A percentile compares a stretch with the other conserved stretches of the same genome.
Evolutionary conservation across 2,329 filamentous ascomycete genomes (phyloP).

Genomic region (Elsinoe australis): DNA sequence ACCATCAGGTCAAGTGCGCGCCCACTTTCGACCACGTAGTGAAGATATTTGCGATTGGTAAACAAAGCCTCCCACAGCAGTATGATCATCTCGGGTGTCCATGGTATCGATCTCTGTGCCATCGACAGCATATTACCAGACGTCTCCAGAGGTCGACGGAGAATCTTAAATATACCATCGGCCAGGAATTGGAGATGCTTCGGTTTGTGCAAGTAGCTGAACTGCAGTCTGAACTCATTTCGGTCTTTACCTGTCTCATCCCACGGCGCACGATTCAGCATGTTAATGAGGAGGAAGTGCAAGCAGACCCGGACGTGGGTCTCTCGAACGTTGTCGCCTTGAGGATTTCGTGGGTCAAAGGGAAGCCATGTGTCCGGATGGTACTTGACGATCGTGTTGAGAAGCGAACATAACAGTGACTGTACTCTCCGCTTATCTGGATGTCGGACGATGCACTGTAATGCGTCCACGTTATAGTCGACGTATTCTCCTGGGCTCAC

Average conservation of each 20-base stretch:
- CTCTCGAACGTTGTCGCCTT: conserved; percentile 20
- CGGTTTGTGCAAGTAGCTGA: conserved; percentile 80
- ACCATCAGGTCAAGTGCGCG: conserved; percentile 88
- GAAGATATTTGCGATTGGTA: conserved; percentile 94
- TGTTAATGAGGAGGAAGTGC: conserved; percentile 76
- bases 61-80: conserved; percentile 96
- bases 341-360: conserved; percentile 18
- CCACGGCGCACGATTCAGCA: conserved; percentile 85
- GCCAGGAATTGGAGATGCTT: conserved; percentile 98
- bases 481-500: conserved; percentile 59
- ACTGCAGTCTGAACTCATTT: conserved; percentile 89
- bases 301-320: conserved; percentile 47
- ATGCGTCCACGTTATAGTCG: conserved; percentile 16
- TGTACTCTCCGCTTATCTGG: conserved; percentile 19
- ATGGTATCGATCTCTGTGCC: conserved; percentile 64
- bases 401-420: conserved; percentile 63
- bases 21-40: conserved; percentile 94
- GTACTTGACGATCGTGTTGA: conserved; percentile 96
- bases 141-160: conserved; percentile 82
- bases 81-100: conserved; percentile 92
- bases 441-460: conserved; percentile 19
- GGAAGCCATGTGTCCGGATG: conserved; percentile 81
- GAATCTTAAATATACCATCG: conserved; percentile 83
- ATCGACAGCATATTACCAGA: conserved; percentile 52
- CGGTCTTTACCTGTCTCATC: conserved; percentile 56